Evolutionary conservation across 2,329 filamentous ascomycete genomes (phyloP).

Genomic region (Aspergillus texensis): DNA sequence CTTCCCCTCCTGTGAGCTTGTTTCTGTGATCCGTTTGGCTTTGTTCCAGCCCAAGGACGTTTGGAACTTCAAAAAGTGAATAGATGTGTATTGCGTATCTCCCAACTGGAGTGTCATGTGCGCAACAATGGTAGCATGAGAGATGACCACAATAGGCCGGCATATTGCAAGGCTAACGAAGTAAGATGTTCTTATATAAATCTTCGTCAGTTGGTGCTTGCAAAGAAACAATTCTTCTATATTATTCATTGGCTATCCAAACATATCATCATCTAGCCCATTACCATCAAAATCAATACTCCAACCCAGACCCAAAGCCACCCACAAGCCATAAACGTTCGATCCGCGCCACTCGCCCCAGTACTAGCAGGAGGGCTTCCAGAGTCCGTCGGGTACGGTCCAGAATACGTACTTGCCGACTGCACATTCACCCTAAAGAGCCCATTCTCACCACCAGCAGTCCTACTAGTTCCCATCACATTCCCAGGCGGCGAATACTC

Average conservation of each 20-base stretch:
- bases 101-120: slow-evolving; percentile 21
- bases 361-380: background rate
- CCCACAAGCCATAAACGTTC: background rate
- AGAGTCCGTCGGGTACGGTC: slow-evolving; percentile 17
- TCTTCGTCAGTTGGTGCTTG: background rate
- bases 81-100: slow-evolving; percentile 31
- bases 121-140: slow-evolving; percentile 30
- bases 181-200: slow-evolving; percentile 3
- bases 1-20: slow-evolving; percentile 21
- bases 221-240: slow-evolving; percentile 2
- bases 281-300: slow-evolving; percentile 7
- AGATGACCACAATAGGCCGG: slow-evolving; percentile 28
- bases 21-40: slow-evolving; percentile 23
- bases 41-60: slow-evolving; percentile 21
- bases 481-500: slow-evolving; percentile 72
- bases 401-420: slow-evolving; percentile 21
- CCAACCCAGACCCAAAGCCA: background rate
- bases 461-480: slow-evolving; percentile 43
- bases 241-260: background rate
- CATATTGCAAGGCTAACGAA: slow-evolving; percentile 4
- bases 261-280: background rate
- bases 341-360: background rate
- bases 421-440: slow-evolving; percentile 39
- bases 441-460: slow-evolving; percentile 21
- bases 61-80: slow-evolving; percentile 28